phyloP scores from a whole-genome alignment of 441 rosid genomes.

The Adansonia grandidieri region DNA sequence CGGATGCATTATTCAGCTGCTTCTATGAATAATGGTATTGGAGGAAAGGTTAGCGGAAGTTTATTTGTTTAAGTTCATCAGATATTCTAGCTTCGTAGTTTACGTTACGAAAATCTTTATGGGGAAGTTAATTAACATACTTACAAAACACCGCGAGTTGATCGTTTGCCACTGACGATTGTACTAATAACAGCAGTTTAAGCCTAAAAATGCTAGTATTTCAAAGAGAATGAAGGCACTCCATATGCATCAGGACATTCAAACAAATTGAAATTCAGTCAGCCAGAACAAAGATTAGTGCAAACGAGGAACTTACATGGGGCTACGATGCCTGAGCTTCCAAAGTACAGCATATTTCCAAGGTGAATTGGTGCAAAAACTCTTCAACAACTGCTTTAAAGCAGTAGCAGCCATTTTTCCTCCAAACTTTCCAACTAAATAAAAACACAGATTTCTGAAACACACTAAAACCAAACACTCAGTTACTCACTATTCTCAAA shows the following conservation, averaged over 20 bases:
- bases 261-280: neutral
- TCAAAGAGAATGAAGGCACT: neutral
- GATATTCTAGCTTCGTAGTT: neutral
- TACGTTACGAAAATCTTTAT: neutral
- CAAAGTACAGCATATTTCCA: conserved; percentile 67
- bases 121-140: neutral
- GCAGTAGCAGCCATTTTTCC: conserved; percentile 47
- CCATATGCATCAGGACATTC: neutral
- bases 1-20: neutral
- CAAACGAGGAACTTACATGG: conserved; percentile 44
- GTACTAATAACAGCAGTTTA: neutral
- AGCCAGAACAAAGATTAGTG: neutral
- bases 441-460: conserved; percentile 27
- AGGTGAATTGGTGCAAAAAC: conserved; percentile 47
- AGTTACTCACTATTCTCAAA: neutral
- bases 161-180: neutral
- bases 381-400: conserved; percentile 46
- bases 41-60: neutral
- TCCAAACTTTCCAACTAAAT: conserved; percentile 27
- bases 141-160: neutral
- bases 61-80: neutral
- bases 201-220: neutral
- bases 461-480: conserved; percentile 28
- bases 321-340: conserved; percentile 51
- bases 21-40: neutral